Percentiles rank a stretch among this genome's conserved stretches.
These are phyloP conservation scores for grape (Vitis vinifera) DNA, from an alignment of 164 flowering plant species.

Conservation along the genomic window DNA sequence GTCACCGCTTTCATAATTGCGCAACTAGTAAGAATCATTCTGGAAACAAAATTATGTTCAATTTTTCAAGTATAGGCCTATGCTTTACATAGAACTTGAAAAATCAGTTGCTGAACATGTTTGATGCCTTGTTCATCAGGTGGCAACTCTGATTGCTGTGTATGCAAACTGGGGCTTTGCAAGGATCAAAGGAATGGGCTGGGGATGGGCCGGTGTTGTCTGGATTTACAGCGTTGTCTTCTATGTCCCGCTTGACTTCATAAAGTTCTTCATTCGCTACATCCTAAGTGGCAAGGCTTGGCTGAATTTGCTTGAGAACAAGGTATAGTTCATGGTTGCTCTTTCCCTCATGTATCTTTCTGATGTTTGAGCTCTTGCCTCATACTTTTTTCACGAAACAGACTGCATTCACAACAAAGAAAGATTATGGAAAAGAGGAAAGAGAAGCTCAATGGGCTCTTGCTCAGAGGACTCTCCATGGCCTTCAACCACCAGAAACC, in stretches of 20 bases:
- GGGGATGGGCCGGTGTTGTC: slow-evolving; percentile 99
- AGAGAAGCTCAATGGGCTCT: slow-evolving; percentile 99
- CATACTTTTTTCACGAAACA: slow-evolving; percentile 20
- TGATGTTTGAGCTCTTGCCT: too few species aligned
- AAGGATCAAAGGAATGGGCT: slow-evolving; percentile 71
- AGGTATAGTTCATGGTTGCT: slow-evolving; percentile 38
- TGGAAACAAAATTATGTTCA: too few species aligned
- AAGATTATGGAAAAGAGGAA: slow-evolving; percentile 91
- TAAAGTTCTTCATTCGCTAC: slow-evolving; percentile 84
- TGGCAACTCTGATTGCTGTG: slow-evolving; percentile 89
- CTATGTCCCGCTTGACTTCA: slow-evolving; percentile 77
- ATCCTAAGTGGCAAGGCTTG: slow-evolving; percentile 89
- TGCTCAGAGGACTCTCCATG: slow-evolving; percentile 95
- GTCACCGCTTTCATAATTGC: slow-evolving; percentile 63
- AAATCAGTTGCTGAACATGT: too few species aligned
- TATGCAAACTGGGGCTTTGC: slow-evolving; percentile 97
- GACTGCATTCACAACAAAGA: slow-evolving; percentile 98
- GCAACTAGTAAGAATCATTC: slow-evolving; percentile 63
- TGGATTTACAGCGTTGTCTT: slow-evolving; percentile 88
- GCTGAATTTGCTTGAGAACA: slow-evolving; percentile 76
- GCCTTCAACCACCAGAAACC: slow-evolving; percentile 83
- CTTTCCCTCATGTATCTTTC: neutral
- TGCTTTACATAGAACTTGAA: too few species aligned
- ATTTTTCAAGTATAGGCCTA: too few species aligned
- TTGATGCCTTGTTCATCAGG: slow-evolving; percentile 33